Conservation (phyloP, 768 basidiomycete species). For the Candolleomyces efflorescens region DNA sequence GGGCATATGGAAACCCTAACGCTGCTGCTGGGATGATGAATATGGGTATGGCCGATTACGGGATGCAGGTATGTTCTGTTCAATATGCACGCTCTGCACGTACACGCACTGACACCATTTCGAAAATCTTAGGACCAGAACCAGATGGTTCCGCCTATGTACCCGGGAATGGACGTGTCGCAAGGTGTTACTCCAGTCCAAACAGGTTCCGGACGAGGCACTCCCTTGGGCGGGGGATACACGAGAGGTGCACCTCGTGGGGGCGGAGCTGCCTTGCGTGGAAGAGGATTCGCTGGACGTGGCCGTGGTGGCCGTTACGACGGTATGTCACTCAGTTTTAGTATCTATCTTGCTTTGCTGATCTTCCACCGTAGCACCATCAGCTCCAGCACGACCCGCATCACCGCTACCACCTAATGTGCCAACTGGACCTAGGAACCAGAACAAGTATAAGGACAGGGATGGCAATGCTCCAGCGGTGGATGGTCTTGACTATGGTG, state of each 20-base stretch:
- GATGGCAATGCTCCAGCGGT: constrained; percentile 83
- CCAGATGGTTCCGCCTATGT: constrained; percentile 64
- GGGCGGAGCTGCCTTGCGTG: constrained; percentile 16
- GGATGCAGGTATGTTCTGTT: constrained; percentile 59
- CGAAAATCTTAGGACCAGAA: constrained; percentile 45
- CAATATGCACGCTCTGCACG: constrained; percentile 4
- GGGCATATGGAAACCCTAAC: constrained; percentile 11
- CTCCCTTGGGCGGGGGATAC: constrained; percentile 14
- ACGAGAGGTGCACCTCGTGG: constrained; percentile 17
- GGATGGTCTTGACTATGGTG: constrained; percentile 82
- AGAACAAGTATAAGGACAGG: constrained; percentile 87
- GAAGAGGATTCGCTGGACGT: constrained; percentile 33
- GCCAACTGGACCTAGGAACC: constrained; percentile 83
- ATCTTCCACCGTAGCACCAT: constrained; percentile 28
- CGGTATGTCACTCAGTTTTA: constrained; percentile 24
- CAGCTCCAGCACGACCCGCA: constrained; percentile 66
- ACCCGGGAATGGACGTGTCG: constrained; percentile 54
- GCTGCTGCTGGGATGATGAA: constrained; percentile 56
- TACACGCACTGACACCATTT: constrained; percentile 14
- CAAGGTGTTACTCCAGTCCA: constrained; percentile 33
- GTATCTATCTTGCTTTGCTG: constrained; percentile 5
- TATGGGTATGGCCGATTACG: constrained; percentile 72
- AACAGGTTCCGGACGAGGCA: constrained; percentile 26
- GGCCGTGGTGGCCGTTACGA: constrained; percentile 36
- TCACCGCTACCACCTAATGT: constrained; percentile 85